Evolutionary conservation across 495 filamentous ascomycete genomes (phyloP).

Genomic region (Aspergillus indologenus): DNA sequence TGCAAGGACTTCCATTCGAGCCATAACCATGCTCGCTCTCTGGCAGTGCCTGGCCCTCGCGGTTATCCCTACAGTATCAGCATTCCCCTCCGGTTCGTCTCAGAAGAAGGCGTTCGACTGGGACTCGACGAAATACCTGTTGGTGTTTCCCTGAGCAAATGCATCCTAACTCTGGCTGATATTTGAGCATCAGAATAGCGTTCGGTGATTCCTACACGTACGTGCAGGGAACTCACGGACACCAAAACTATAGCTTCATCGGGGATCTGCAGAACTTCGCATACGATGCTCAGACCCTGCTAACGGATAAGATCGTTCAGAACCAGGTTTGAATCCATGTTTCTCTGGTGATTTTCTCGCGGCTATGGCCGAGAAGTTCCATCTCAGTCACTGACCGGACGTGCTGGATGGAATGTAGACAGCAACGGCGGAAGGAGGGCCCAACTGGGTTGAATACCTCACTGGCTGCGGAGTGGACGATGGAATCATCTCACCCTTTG

Average conservation of each 20-base stretch:
- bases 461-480: constrained; percentile 42
- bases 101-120: constrained; percentile 26
- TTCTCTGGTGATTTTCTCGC: background rate
- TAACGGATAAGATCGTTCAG: constrained; percentile 48
- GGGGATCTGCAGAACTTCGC: constrained; percentile 39
- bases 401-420: constrained; percentile 13
- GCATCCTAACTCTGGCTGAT: constrained; percentile 1
- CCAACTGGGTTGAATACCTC: constrained; percentile 50
- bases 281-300: constrained; percentile 37
- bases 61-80: constrained; percentile 5
- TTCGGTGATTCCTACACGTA: constrained; percentile 58
- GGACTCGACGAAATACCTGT: constrained; percentile 32
- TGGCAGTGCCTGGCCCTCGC: constrained; percentile 9
- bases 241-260: constrained; percentile 49
- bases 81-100: constrained; percentile 2
- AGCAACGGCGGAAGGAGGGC: constrained; percentile 46
- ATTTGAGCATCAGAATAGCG: constrained; percentile 31
- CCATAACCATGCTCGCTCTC: constrained; percentile 8
- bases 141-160: constrained; percentile 11
- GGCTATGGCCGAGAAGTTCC: background rate
- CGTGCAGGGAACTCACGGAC: constrained; percentile 48
- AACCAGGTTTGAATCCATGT: constrained; percentile 35
- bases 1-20: background rate
- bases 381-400: background rate
- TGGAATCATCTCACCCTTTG: constrained; percentile 34